A percentile compares a stretch with the other conserved stretches of the same genome.
Conservation (phyloP, 305 asterid species). For the Withania somnifera region DNA sequence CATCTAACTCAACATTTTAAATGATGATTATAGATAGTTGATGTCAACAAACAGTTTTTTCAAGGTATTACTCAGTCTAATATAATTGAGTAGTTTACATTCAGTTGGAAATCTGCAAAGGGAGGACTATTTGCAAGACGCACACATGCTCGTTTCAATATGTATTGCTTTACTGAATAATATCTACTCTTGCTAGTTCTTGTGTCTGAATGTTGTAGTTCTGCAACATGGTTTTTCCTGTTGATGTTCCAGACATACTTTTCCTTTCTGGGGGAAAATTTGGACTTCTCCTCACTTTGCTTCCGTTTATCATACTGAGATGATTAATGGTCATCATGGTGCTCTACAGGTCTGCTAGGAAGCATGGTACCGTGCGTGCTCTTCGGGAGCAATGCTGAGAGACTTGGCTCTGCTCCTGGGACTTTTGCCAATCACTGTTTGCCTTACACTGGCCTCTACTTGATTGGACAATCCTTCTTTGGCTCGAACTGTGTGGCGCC, state of each 20-base stretch:
- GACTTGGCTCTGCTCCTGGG: conserved; percentile 46
- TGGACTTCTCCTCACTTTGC: neutral
- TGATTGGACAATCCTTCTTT: conserved; percentile 49
- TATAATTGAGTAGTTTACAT: neutral
- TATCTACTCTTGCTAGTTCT: neutral
- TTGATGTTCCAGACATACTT: neutral
- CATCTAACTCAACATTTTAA: neutral
- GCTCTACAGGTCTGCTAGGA: conserved; percentile 69
- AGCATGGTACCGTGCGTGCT: conserved; percentile 72
- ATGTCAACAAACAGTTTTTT: neutral
- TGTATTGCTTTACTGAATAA: neutral
- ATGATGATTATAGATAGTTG: neutral
- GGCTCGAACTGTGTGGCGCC: conserved; percentile 87
- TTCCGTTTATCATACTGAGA: neutral
- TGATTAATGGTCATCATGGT: neutral
- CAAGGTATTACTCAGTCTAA: neutral
- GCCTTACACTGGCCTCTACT: conserved; percentile 67
- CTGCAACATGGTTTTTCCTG: neutral
- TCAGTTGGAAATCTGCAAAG: neutral
- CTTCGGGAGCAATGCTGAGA: conserved; percentile 78
- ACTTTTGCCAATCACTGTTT: conserved; percentile 60
- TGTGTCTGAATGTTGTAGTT: neutral
- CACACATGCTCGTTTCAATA: neutral
- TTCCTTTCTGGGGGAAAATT: neutral
- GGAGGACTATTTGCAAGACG: neutral